Conservation (phyloP, 345 rosid genomes). For the Arabidopsis suecica region DNA sequence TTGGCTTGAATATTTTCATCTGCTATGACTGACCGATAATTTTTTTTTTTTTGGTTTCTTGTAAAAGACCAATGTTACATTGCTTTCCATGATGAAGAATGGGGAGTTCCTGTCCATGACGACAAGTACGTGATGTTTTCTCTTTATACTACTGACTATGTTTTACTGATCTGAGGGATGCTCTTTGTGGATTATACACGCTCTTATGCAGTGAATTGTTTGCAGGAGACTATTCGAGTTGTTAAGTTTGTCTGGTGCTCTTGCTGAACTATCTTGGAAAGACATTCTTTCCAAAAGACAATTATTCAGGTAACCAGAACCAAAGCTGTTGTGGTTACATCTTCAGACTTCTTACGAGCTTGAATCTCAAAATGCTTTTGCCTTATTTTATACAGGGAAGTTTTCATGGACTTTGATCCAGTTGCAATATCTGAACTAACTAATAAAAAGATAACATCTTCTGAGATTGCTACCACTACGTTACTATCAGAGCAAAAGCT, state of each 20-base stretch:
- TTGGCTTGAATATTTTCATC: constrained; percentile 10
- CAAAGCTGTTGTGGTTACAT: constrained; percentile 8
- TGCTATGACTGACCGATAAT: background rate
- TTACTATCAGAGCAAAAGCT: constrained; percentile 74
- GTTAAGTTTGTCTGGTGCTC: constrained; percentile 75
- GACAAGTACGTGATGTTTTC: constrained; percentile 61
- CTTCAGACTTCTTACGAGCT: background rate
- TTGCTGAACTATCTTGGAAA: constrained; percentile 85
- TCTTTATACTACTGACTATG: background rate
- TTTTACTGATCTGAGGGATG: background rate
- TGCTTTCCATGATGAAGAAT: constrained; percentile 88
- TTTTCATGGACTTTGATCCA: constrained; percentile 79
- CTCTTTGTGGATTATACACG: constrained; percentile 19
- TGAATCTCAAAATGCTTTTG: constrained; percentile 5
- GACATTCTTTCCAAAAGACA: constrained; percentile 77
- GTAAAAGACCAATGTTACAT: constrained; percentile 63
- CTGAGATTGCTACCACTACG: constrained; percentile 61
- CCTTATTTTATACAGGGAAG: constrained; percentile 59
- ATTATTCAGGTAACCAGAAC: constrained; percentile 58
- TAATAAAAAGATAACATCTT: constrained; percentile 59
- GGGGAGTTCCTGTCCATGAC: constrained; percentile 86
- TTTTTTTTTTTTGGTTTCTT: background rate
- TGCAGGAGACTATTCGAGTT: constrained; percentile 83
- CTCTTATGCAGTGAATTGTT: constrained; percentile 18
- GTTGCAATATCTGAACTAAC: constrained; percentile 60